Conservation (phyloP, 2,329 filamentous ascomycete species). For the Anisogramma anomala region DNA sequence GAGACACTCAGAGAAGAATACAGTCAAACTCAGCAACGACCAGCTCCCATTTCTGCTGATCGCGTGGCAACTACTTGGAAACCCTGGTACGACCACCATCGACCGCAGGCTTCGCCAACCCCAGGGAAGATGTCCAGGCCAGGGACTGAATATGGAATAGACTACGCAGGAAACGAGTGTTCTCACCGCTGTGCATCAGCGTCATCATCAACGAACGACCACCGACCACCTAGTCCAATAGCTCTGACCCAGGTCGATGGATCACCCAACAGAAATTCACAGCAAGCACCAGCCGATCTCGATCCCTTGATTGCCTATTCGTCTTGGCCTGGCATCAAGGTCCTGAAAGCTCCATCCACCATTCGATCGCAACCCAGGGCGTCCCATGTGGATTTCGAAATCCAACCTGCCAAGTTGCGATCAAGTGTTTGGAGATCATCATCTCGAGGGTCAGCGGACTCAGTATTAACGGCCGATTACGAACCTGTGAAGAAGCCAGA, state of each 20-base stretch:
- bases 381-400: background rate
- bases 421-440: constrained; percentile 2
- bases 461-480: background rate
- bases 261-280: background rate
- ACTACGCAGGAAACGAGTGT: background rate
- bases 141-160: background rate
- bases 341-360: constrained; percentile 12
- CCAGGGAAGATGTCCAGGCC: background rate
- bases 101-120: background rate
- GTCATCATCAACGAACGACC: background rate
- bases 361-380: constrained; percentile 7
- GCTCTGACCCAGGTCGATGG: background rate
- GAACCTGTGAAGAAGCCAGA: background rate
- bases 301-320: constrained; percentile 4
- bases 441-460: constrained; percentile 1
- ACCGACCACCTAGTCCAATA: background rate
- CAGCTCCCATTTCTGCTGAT: background rate
- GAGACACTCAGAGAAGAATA: background rate
- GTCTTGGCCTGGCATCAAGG: constrained; percentile 4
- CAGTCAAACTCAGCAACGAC: background rate
- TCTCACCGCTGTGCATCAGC: background rate
- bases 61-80: background rate
- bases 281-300: background rate
- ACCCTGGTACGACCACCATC: background rate
- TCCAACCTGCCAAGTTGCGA: background rate